phyloP scores from a whole-genome alignment of 2,329 filamentous ascomycete genomes.

The Ustilaginoidea virens region DNA sequence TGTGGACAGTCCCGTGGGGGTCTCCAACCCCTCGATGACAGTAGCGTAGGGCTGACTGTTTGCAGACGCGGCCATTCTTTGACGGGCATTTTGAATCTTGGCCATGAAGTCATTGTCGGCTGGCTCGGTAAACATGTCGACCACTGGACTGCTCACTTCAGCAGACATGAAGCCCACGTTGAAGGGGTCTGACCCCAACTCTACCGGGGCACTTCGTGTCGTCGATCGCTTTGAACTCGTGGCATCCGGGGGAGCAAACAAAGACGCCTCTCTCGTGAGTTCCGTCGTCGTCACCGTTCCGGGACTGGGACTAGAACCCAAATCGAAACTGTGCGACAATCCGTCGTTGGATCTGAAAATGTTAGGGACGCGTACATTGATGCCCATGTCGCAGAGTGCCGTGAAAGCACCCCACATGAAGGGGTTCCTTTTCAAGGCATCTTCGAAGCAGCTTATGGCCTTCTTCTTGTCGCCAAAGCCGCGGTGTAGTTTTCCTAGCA shows the following conservation, averaged over 20 bases:
- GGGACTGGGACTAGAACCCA: slow-evolving; percentile 12
- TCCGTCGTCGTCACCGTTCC: no score
- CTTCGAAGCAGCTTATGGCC: slow-evolving; percentile 75
- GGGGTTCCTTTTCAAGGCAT: slow-evolving; percentile 76
- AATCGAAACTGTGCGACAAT: slow-evolving; percentile 32
- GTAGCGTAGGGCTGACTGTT: slow-evolving; percentile 18
- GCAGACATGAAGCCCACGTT: slow-evolving; percentile 26
- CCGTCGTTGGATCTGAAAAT: slow-evolving; percentile 63
- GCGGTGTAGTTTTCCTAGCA: slow-evolving; percentile 77
- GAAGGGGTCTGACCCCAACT: slow-evolving; percentile 34
- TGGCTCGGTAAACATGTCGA: slow-evolving; percentile 24
- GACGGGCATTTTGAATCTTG: slow-evolving; percentile 36
- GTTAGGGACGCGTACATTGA: slow-evolving; percentile 65
- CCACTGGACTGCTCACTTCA: slow-evolving; percentile 25
- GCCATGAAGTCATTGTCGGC: slow-evolving; percentile 40
- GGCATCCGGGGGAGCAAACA: slow-evolving; percentile 20
- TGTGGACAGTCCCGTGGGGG: slow-evolving; percentile 26
- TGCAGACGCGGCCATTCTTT: slow-evolving; percentile 25
- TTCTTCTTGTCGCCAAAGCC: slow-evolving; percentile 70
- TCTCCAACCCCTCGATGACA: slow-evolving; percentile 48
- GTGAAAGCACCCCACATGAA: slow-evolving; percentile 98
- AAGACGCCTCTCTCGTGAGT: slow-evolving; percentile 18
- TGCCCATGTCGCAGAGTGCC: slow-evolving; percentile 73
- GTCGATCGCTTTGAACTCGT: slow-evolving; percentile 25
- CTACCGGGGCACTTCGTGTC: slow-evolving; percentile 20